These are phyloP conservation scores for Oenanthe javanica DNA, from an alignment of 140 eudicot species.

Conservation along the genomic window DNA sequence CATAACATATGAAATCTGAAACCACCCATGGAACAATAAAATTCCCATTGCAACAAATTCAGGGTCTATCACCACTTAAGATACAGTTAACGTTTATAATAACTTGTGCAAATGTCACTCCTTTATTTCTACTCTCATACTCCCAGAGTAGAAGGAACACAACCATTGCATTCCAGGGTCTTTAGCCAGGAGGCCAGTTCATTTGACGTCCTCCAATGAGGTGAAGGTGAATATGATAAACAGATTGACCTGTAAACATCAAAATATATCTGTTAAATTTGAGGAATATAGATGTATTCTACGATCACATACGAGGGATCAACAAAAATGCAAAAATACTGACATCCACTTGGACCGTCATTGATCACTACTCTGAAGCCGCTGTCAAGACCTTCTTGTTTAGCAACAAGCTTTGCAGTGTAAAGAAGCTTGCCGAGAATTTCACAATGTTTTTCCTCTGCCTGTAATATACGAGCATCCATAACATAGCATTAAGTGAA, in stretches of 20 bases:
- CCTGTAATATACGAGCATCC: conserved; percentile 33
- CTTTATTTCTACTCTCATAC: not conserved
- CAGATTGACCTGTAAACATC: conserved; percentile 79
- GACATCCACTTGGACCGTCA: conserved; percentile 90
- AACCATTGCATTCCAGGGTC: not conserved
- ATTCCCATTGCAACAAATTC: not conserved
- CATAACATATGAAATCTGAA: not conserved
- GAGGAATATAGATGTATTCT: not conserved
- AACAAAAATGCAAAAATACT: conserved; percentile 9
- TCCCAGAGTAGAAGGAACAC: not conserved
- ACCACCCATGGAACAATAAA: not conserved
- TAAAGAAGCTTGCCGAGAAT: conserved; percentile 86
- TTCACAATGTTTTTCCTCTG: conserved; percentile 85
- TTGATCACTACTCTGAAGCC: conserved; percentile 93
- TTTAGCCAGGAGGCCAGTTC: conserved; percentile 99
- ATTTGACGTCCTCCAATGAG: conserved; percentile 93
- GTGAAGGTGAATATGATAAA: conserved; percentile 85
- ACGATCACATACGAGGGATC: not conserved
- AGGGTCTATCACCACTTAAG: not conserved
- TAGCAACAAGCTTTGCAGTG: conserved; percentile 88
- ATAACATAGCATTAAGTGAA: not conserved
- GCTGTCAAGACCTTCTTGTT: conserved; percentile 92
- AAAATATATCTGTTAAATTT: not conserved
- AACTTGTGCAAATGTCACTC: not conserved
- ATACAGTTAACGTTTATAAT: not conserved